Percentiles rank a stretch among this genome's conserved stretches.
Evolutionary conservation across 345 rosid genomes (phyloP).

Genomic region (Eucalyptus guilfoylei): DNA sequence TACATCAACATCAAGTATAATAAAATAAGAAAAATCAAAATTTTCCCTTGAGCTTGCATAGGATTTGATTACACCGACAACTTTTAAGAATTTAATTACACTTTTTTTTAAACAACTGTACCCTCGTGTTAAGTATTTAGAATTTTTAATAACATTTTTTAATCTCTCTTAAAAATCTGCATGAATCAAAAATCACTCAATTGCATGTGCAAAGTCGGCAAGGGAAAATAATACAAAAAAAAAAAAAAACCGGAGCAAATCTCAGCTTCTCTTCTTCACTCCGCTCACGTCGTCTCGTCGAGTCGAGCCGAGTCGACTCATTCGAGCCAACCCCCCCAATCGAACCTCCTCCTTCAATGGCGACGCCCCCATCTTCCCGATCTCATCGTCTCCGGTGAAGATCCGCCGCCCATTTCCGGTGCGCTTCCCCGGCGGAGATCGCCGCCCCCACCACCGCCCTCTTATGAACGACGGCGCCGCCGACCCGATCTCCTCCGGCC

Average conservation of each 20-base stretch:
- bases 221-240: neutral
- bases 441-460: neutral
- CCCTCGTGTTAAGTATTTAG: neutral
- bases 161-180: neutral
- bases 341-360: neutral
- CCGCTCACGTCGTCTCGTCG: neutral
- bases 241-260: neutral
- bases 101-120: no score
- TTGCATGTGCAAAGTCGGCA: neutral
- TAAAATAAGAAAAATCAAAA: neutral
- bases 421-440: neutral
- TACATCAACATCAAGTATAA: neutral
- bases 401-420: neutral
- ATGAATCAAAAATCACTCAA: neutral
- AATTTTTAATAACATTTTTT: neutral
- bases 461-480: neutral
- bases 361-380: neutral
- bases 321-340: neutral
- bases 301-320: neutral
- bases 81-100: no score
- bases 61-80: neutral
- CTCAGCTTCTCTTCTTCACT: neutral
- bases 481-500: neutral
- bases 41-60: neutral
- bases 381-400: neutral